Conservation (phyloP, 1,139 yeast genomes). For the Kodamaea suecica region DNA sequence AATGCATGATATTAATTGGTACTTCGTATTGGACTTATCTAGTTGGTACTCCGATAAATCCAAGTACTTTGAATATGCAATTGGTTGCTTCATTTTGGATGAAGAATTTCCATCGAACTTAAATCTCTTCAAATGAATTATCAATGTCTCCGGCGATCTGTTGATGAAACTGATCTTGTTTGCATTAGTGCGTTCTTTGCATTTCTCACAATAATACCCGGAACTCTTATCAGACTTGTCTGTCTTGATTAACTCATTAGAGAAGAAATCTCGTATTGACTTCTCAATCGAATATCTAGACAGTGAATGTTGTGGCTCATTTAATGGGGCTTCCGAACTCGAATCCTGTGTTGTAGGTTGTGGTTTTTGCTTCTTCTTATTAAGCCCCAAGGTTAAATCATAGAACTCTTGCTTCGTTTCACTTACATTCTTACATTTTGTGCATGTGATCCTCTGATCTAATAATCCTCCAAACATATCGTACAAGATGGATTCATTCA, state of each 20-base stretch:
- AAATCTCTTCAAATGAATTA: constrained; percentile 85
- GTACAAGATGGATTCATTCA: constrained; percentile 78
- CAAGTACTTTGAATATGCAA: constrained; percentile 72
- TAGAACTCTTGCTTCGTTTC: constrained; percentile 91
- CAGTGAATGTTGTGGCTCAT: constrained; percentile 15
- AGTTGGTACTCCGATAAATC: constrained; percentile 68
- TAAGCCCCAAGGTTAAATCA: constrained; percentile 77
- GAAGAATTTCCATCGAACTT: constrained; percentile 76
- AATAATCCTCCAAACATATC: constrained; percentile 92
- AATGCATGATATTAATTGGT: constrained; percentile 79
- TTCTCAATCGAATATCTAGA: constrained; percentile 61
- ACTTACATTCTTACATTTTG: constrained; percentile 75
- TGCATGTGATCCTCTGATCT: constrained; percentile 81
- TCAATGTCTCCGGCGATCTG: constrained; percentile 82
- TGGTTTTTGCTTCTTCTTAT: constrained; percentile 37
- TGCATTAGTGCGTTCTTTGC: constrained; percentile 76
- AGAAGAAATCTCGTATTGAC: constrained; percentile 76
- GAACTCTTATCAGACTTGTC: constrained; percentile 58
- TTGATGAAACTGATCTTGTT: constrained; percentile 70
- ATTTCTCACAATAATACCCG: constrained; percentile 85
- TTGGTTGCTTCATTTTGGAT: constrained; percentile 84
- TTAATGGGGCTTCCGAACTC: no score
- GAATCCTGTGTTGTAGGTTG: no score
- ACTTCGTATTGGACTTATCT: constrained; percentile 48
- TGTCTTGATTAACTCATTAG: constrained; percentile 69